phyloP scores from a whole-genome alignment of 306 rosid genomes.

The Ochetophila trinervis region DNA sequence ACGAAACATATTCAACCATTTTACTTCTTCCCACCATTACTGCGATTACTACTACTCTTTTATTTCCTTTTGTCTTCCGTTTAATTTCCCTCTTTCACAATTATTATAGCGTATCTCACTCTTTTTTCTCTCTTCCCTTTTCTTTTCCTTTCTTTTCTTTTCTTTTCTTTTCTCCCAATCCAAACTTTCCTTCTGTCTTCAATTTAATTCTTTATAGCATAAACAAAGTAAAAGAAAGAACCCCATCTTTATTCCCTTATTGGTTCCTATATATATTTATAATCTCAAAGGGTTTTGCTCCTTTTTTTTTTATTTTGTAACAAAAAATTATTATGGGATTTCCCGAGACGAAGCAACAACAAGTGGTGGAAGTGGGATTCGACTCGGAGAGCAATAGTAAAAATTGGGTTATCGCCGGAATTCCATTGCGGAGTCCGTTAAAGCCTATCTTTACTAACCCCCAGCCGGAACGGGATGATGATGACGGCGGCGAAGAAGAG shows the following conservation, averaged over 20 bases:
- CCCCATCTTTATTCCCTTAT: slow-evolving; percentile 37
- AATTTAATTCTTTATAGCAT: slow-evolving; percentile 30
- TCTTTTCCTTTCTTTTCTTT: slow-evolving; percentile 1
- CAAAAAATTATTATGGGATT: slow-evolving; percentile 48
- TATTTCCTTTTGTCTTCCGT: neutral
- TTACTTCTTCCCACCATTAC: neutral
- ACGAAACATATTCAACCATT: slow-evolving; percentile 26
- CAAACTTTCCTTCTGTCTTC: slow-evolving; percentile 45
- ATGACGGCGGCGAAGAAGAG: slow-evolving; percentile 19
- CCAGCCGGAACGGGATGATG: slow-evolving; percentile 25
- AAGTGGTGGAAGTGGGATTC: slow-evolving; percentile 32
- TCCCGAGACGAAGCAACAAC: slow-evolving; percentile 35
- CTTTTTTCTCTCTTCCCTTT: slow-evolving; percentile 4
- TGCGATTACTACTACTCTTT: too few relatives aligned
- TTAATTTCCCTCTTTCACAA: neutral
- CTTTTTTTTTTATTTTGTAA: neutral
- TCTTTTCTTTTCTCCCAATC: slow-evolving; percentile 7
- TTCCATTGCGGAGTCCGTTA: slow-evolving; percentile 51
- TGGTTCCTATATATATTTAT: slow-evolving; percentile 31
- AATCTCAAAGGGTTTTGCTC: slow-evolving; percentile 1
- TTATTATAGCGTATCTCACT: slow-evolving; percentile 8
- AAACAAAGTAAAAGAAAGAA: neutral
- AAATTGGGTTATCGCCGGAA: slow-evolving; percentile 74
- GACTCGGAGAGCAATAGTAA: slow-evolving; percentile 41
- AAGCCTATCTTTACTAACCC: slow-evolving; percentile 54